phyloP scores from a whole-genome alignment of 1,139 yeast genomes.

The Geotrichum candidum region DNA sequence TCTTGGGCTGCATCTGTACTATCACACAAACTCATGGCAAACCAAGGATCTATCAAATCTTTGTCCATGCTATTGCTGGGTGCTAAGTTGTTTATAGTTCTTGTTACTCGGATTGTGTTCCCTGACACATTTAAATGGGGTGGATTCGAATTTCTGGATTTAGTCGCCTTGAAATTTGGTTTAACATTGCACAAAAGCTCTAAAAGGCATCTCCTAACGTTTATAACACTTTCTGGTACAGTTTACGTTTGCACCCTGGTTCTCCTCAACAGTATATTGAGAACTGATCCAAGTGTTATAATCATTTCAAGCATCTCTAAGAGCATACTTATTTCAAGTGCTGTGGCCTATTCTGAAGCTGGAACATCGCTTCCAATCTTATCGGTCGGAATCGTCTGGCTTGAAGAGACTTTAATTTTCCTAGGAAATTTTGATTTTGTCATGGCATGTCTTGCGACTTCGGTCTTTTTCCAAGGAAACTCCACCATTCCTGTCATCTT shows the following conservation, averaged over 20 bases:
- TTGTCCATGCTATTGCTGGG: background rate
- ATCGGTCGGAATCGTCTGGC: background rate
- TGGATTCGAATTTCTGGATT: background rate
- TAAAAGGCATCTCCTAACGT: background rate
- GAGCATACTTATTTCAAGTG: background rate
- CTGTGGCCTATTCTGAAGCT: background rate
- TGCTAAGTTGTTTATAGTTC: background rate
- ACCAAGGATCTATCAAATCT: background rate
- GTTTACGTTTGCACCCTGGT: background rate
- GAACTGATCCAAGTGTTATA: background rate
- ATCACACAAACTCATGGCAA: background rate
- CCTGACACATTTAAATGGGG: background rate
- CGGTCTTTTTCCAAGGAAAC: background rate
- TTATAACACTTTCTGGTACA: background rate
- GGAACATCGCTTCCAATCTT: background rate
- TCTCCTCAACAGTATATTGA: background rate
- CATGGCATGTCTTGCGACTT: background rate
- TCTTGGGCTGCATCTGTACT: background rate
- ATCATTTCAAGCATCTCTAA: background rate
- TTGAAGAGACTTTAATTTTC: background rate
- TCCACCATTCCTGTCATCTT: background rate
- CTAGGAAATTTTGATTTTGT: background rate
- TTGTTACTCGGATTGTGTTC: background rate
- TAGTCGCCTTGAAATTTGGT: conserved; percentile 4
- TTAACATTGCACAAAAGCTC: background rate